phyloP scores from a whole-genome alignment of 2,329 filamentous ascomycete genomes.

The Phialophora tarda region DNA sequence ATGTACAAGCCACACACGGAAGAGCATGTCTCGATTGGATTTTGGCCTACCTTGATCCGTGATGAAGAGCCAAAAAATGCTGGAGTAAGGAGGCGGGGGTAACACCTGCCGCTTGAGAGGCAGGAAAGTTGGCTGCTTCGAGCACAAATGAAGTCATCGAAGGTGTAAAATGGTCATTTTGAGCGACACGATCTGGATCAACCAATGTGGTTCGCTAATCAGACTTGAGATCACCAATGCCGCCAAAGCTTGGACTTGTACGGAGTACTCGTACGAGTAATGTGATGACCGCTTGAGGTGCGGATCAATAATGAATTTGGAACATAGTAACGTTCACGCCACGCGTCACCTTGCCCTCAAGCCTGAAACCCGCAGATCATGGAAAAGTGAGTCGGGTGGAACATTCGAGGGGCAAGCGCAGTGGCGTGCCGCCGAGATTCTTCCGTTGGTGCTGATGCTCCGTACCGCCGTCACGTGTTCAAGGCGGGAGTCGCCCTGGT shows the following conservation, averaged over 20 bases:
- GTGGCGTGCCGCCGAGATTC: neutral
- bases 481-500: neutral
- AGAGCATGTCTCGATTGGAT: conserved; percentile 5
- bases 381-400: neutral
- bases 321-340: neutral
- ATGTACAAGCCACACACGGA: conserved; percentile 14
- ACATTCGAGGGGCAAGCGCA: neutral
- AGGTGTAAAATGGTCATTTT: neutral
- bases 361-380: neutral
- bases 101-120: neutral
- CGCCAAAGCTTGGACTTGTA: neutral
- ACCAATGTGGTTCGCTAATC: conserved; percentile 16
- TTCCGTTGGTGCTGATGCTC: neutral
- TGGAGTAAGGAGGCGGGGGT: neutral
- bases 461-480: neutral
- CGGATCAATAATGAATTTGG: neutral
- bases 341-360: neutral
- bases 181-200: conserved; percentile 17
- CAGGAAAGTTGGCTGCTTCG: conserved; percentile 1
- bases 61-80: neutral
- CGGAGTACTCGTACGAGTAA: neutral
- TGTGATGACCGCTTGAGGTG: neutral
- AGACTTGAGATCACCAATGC: neutral
- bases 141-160: conserved; percentile 21
- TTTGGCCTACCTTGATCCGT: conserved; percentile 2